Evolutionary conservation across 371 early-diverging fungal species (phyloP).

Genomic region (Apophysomyces trapeziformis): DNA sequence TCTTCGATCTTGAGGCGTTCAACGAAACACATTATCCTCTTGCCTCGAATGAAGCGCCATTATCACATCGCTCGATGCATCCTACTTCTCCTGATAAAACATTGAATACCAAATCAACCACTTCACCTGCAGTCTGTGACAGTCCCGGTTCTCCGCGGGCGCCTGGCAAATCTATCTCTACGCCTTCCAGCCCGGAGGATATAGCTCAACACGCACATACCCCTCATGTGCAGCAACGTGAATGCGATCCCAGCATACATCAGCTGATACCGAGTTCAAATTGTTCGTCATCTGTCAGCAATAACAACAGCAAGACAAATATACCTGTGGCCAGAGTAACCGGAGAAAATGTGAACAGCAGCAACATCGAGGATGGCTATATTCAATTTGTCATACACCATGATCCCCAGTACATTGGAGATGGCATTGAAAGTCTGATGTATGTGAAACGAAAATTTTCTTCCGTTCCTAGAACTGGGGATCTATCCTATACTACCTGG

Average conservation of each 20-base stretch:
- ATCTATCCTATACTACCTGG: constrained; percentile 51
- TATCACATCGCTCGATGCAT: constrained; percentile 4
- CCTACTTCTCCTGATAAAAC: constrained; percentile 7
- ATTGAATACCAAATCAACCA: constrained; percentile 4
- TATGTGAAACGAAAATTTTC: constrained; percentile 49
- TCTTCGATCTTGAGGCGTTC: constrained; percentile 1
- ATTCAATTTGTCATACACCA: constrained; percentile 49
- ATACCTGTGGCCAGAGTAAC: constrained; percentile 23
- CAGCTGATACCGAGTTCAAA: constrained; percentile 5
- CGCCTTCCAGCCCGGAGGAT: not conserved
- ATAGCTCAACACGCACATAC: not conserved
- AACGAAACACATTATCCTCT: constrained; percentile 1
- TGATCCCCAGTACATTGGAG: constrained; percentile 41
- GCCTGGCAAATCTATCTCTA: not conserved
- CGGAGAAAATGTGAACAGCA: constrained; percentile 41
- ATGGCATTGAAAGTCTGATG: constrained; percentile 45
- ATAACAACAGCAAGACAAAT: not conserved
- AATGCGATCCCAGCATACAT: not conserved
- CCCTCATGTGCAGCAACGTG: constrained; percentile 13
- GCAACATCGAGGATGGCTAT: constrained; percentile 50
- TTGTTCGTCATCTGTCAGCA: not conserved
- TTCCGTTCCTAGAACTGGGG: constrained; percentile 50
- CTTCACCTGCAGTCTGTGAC: not conserved
- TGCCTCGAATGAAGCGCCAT: not conserved
- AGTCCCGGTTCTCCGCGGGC: not conserved